Percentiles rank a stretch among this genome's conserved stretches.
phyloP scores from a whole-genome alignment of 176 grass and related monocot genomes.

The Alloteropsis semialata region DNA sequence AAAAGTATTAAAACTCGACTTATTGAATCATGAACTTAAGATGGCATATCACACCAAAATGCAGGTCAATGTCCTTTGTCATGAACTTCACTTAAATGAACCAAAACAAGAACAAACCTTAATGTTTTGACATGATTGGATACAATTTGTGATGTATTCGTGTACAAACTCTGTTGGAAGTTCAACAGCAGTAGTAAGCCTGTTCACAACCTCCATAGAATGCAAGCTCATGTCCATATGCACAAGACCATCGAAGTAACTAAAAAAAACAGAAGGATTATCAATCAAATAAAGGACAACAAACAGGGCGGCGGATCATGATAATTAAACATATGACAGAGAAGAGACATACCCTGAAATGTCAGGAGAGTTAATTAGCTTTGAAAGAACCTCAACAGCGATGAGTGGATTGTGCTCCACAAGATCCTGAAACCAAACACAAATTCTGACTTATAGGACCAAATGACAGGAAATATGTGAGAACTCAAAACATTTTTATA shows the following conservation, averaged over 20 bases:
- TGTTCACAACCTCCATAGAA: slow-evolving; percentile 99
- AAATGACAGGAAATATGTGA: neutral
- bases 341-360: slow-evolving; percentile 62
- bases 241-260: slow-evolving; percentile 94
- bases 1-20: neutral
- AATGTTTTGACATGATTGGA: slow-evolving; percentile 94
- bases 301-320: neutral
- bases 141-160: slow-evolving; percentile 98
- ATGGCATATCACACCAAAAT: neutral
- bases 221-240: slow-evolving; percentile 99
- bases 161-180: slow-evolving; percentile 94
- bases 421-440: slow-evolving; percentile 65
- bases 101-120: slow-evolving; percentile 62
- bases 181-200: slow-evolving; percentile 92
- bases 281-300: neutral
- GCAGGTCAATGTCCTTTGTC: neutral
- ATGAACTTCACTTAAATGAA: slow-evolving; percentile 18
- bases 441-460: slow-evolving; percentile 26
- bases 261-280: slow-evolving; percentile 28
- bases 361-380: slow-evolving; percentile 94
- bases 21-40: neutral
- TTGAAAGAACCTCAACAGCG: slow-evolving; percentile 96
- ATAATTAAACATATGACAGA: slow-evolving; percentile 19
- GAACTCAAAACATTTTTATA: neutral
- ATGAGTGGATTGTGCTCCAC: slow-evolving; percentile 98